A percentile compares a stretch with the other conserved stretches of the same genome.
Conservation (phyloP, 176 grass and related monocot genomes). For the Zea mays region Zm-B73-REFERENCE-NAM-5.0 NC_050101.1:166683001-166683500, state of each 20-base stretch:
- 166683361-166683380: slow-evolving; percentile 79
- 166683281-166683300: slow-evolving; percentile 57
- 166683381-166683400: slow-evolving; percentile 93
- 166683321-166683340: slow-evolving; percentile 13
- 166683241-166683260: slow-evolving; percentile 60
- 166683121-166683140: slow-evolving; percentile 91
- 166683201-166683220: slow-evolving; percentile 74
- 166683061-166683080: slow-evolving; percentile 19
- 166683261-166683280: slow-evolving; percentile 87
- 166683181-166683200: slow-evolving; percentile 75
- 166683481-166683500: slow-evolving; percentile 18
- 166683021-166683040: background rate
- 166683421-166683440: slow-evolving; percentile 72
- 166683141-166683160: slow-evolving; percentile 81
- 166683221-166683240: slow-evolving; percentile 81
- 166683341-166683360: slow-evolving; percentile 38
- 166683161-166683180: slow-evolving; percentile 81
- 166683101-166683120: slow-evolving; percentile 86
- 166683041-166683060: background rate
- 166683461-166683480: slow-evolving; percentile 80
- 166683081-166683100: slow-evolving; percentile 80
- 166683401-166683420: slow-evolving; percentile 73
- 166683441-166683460: slow-evolving; percentile 88
- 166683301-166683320: slow-evolving; percentile 23
- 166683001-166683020: slow-evolving; percentile 79